Conservation (phyloP, 2,329 filamentous ascomycete genomes). For the Cladosporium sp. region DNA sequence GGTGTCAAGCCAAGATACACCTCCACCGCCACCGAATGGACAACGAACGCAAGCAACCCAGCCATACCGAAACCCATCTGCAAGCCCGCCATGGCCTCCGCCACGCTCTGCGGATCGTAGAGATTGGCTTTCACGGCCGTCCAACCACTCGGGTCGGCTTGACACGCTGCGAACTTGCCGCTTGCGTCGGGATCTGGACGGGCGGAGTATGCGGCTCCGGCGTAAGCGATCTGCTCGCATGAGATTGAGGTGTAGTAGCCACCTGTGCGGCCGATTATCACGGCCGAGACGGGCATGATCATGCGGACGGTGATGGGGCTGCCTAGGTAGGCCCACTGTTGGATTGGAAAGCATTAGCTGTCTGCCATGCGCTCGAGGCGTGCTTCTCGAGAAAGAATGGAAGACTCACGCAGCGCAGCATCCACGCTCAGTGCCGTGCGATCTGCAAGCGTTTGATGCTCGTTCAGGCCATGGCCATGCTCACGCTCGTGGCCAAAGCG, state of each 20-base stretch:
- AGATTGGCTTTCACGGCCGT: conserved; percentile 33
- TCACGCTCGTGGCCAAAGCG: conserved; percentile 47
- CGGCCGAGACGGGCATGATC: conserved; percentile 47
- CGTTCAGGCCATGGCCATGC: conserved; percentile 51
- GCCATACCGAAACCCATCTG: conserved; percentile 54
- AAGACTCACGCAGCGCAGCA: conserved; percentile 49
- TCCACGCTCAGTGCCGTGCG: conserved; percentile 64
- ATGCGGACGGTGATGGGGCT: conserved; percentile 55
- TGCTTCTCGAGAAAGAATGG: background rate
- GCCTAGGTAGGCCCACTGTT: conserved; percentile 27
- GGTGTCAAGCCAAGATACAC: conserved; percentile 55
- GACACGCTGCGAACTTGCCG: conserved; percentile 48
- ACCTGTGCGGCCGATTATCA: conserved; percentile 40
- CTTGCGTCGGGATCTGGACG: conserved; percentile 21
- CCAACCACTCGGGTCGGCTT: conserved; percentile 41
- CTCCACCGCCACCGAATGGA: conserved; percentile 50
- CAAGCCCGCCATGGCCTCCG: conserved; percentile 46
- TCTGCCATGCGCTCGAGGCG: background rate
- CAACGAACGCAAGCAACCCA: conserved; percentile 52
- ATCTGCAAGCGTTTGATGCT: conserved; percentile 63
- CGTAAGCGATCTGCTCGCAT: conserved; percentile 53
- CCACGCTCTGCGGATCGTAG: conserved; percentile 22
- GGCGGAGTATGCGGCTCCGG: conserved; percentile 27
- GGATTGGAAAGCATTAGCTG: background rate
- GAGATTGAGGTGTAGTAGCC: conserved; percentile 41